Evolutionary conservation across 345 rosid species (phyloP).

Genomic region (Firmiana major): DNA sequence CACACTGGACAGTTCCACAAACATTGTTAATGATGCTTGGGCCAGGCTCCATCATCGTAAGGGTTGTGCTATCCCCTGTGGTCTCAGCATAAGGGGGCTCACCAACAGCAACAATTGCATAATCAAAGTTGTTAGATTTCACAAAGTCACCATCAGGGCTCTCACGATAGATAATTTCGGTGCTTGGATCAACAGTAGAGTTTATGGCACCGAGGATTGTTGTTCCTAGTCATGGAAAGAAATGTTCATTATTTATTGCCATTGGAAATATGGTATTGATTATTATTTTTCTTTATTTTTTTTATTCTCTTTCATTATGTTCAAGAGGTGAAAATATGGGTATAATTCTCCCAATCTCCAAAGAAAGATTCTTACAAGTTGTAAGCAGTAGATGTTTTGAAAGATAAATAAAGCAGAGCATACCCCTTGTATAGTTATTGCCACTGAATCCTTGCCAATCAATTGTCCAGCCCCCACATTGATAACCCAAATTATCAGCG

Average conservation of each 20-base stretch:
- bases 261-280: too few species aligned
- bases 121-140: conserved; percentile 61
- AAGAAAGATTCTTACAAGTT: neutral
- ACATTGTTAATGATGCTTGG: conserved; percentile 58
- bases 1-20: conserved; percentile 67
- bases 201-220: conserved; percentile 76
- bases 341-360: neutral
- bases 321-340: neutral
- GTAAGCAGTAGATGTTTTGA: neutral
- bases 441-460: conserved; percentile 83
- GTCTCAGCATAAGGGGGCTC: conserved; percentile 86
- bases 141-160: conserved; percentile 64
- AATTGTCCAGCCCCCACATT: conserved; percentile 98
- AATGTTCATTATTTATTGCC: neutral
- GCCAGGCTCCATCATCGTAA: conserved; percentile 70
- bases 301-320: neutral
- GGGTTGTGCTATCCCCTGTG: conserved; percentile 61
- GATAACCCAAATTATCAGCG: conserved; percentile 93
- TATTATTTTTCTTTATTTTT: neutral
- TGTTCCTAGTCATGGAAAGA: conserved; percentile 47
- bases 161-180: conserved; percentile 58
- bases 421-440: conserved; percentile 70
- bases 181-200: conserved; percentile 62
- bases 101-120: conserved; percentile 79
- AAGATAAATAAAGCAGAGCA: conserved; percentile 3